Evolutionary conservation across 225 moss, liverwort and hornwort genomes (phyloP).

Genomic region (Neckera pumila): DNA sequence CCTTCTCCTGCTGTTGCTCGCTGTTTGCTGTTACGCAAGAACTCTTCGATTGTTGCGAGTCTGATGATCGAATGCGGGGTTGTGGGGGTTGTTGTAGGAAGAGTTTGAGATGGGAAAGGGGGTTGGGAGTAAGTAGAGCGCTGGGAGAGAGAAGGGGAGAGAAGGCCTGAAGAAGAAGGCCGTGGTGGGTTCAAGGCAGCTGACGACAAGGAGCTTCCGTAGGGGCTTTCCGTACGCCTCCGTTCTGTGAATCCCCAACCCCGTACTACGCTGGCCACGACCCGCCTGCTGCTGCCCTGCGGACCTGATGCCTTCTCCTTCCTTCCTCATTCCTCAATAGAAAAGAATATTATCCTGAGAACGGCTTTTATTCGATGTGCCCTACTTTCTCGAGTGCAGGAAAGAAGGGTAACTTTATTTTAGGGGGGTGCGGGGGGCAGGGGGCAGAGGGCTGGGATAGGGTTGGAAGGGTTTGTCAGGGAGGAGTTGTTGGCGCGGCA

Average conservation of each 20-base stretch:
- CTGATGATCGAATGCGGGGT: neutral
- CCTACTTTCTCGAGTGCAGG: neutral
- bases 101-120: neutral
- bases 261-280: constrained; percentile 11
- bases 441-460: too few relatives aligned
- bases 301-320: too few relatives aligned
- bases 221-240: constrained; percentile 42
- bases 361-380: neutral
- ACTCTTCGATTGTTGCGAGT: neutral
- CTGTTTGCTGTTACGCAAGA: neutral
- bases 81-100: neutral
- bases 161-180: neutral
- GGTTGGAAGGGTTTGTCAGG: too few relatives aligned
- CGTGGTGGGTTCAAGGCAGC: neutral
- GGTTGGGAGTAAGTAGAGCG: neutral
- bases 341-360: neutral
- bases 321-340: neutral
- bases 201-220: constrained; percentile 53
- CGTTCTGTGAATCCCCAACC: constrained; percentile 22
- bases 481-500: neutral
- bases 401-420: neutral
- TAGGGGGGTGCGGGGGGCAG: neutral
- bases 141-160: neutral
- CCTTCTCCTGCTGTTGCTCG: neutral
- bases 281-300: neutral